A percentile compares a stretch with the other conserved stretches of the same genome.
Evolutionary conservation across 73 alveolate genomes (phyloP).

Genomic region (Uronychia setigera): DNA sequence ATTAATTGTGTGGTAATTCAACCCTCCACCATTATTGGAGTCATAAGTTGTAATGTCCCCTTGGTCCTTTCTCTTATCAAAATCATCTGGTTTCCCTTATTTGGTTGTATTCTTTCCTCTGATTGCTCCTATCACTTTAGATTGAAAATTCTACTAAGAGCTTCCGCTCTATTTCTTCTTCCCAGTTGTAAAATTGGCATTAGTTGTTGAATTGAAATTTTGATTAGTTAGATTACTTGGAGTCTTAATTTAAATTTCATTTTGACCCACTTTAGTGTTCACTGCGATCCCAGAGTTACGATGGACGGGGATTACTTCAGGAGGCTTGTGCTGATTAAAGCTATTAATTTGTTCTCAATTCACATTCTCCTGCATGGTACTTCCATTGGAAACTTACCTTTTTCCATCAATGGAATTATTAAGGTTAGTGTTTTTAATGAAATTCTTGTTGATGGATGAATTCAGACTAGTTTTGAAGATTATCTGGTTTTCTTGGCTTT

Average conservation of each 20-base stretch:
- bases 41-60: too few species aligned
- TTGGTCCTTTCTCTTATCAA: too few species aligned
- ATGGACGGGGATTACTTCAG: background rate
- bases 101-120: too few species aligned
- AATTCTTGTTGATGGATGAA: background rate
- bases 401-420: background rate
- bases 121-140: too few species aligned
- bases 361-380: background rate
- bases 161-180: background rate
- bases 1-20: too few species aligned
- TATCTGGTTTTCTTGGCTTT: background rate
- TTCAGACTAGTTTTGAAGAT: background rate
- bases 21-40: too few species aligned
- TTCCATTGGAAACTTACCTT: background rate
- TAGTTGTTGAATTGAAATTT: background rate
- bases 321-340: background rate
- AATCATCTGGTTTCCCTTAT: too few species aligned
- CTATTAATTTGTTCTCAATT: background rate
- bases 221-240: too few species aligned
- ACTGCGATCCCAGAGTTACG: background rate
- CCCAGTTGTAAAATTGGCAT: background rate
- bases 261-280: background rate
- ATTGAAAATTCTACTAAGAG: too few species aligned
- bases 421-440: background rate
- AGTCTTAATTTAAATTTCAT: too few species aligned